Evolutionary conservation across 441 rosid species (phyloP).

Genomic region (Theobroma grandiflorum): DNA sequence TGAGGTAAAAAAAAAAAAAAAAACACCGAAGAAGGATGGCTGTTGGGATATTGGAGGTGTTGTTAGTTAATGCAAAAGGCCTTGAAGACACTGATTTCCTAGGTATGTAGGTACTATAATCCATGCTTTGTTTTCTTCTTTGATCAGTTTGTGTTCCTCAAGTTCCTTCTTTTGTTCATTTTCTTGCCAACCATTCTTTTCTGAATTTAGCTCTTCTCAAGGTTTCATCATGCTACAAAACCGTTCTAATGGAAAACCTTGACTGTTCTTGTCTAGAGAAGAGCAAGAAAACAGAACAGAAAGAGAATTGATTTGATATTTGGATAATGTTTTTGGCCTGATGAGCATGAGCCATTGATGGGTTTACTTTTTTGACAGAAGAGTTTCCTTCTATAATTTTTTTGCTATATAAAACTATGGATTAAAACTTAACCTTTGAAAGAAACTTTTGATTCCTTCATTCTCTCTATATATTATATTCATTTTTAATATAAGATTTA

Average conservation of each 20-base stretch:
- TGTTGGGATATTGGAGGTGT: slow-evolving; percentile 74
- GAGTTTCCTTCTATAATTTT: background rate
- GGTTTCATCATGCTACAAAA: background rate
- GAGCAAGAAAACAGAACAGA: background rate
- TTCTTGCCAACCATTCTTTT: background rate
- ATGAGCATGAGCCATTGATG: background rate
- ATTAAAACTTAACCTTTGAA: background rate
- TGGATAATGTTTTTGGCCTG: background rate
- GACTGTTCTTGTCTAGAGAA: background rate
- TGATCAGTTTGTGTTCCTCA: background rate
- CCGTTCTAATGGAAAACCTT: background rate
- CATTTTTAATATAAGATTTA: background rate
- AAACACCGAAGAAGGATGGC: slow-evolving; percentile 62
- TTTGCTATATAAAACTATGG: background rate
- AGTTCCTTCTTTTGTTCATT: background rate
- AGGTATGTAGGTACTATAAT: slow-evolving; percentile 35
- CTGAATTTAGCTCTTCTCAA: background rate
- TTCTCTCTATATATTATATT: background rate
- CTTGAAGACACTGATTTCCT: slow-evolving; percentile 65
- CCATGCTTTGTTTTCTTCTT: background rate
- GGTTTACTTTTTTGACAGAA: background rate
- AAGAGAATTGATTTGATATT: background rate
- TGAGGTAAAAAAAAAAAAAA: background rate
- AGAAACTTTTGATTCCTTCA: background rate
- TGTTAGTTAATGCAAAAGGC: slow-evolving; percentile 69